Evolutionary conservation across 495 filamentous ascomycete species (phyloP).

Genomic region (Niebla homalea): DNA sequence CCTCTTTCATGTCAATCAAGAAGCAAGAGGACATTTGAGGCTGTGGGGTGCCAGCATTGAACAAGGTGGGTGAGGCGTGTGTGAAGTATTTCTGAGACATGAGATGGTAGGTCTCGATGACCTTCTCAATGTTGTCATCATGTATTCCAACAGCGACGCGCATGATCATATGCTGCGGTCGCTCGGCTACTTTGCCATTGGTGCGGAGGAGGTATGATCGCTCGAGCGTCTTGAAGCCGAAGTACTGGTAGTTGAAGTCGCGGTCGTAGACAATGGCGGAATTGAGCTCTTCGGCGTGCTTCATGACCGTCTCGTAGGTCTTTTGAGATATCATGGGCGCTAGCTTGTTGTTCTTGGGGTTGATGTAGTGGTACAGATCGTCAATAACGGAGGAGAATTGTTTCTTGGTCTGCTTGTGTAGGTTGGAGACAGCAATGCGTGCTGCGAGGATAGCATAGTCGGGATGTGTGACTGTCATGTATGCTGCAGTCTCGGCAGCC

Average conservation of each 20-base stretch:
- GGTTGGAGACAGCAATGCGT: slow-evolving; percentile 96
- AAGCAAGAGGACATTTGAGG: slow-evolving; percentile 95
- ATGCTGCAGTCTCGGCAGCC: slow-evolving; percentile 97
- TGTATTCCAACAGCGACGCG: slow-evolving; percentile 95
- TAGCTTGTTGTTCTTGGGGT: slow-evolving; percentile 74
- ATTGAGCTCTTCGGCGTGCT: slow-evolving; percentile 90
- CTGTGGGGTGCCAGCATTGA: slow-evolving; percentile 91
- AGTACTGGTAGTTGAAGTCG: slow-evolving; percentile 99
- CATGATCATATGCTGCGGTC: slow-evolving; percentile 99
- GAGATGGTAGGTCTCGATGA: slow-evolving; percentile 91
- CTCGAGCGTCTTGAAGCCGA: slow-evolving; percentile 98
- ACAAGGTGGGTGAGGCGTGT: slow-evolving; percentile 92
- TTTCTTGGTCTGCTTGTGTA: slow-evolving; percentile 99
- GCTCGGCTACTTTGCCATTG: slow-evolving; percentile 84
- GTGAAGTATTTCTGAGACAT: slow-evolving; percentile 98
- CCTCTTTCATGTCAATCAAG: slow-evolving; percentile 95
- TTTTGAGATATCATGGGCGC: slow-evolving; percentile 89
- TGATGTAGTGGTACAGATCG: slow-evolving; percentile 91
- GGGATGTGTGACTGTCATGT: slow-evolving; percentile 98
- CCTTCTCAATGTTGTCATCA: slow-evolving; percentile 84
- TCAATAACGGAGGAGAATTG: slow-evolving; percentile 89
- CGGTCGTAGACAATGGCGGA: slow-evolving; percentile 98
- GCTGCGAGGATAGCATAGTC: slow-evolving; percentile 98
- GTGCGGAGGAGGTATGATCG: slow-evolving; percentile 91
- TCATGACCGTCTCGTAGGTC: slow-evolving; percentile 83